These are phyloP conservation scores for Pyronema domesticum DNA, from an alignment of 495 filamentous ascomycete genomes.

Conservation along the genomic window DNA sequence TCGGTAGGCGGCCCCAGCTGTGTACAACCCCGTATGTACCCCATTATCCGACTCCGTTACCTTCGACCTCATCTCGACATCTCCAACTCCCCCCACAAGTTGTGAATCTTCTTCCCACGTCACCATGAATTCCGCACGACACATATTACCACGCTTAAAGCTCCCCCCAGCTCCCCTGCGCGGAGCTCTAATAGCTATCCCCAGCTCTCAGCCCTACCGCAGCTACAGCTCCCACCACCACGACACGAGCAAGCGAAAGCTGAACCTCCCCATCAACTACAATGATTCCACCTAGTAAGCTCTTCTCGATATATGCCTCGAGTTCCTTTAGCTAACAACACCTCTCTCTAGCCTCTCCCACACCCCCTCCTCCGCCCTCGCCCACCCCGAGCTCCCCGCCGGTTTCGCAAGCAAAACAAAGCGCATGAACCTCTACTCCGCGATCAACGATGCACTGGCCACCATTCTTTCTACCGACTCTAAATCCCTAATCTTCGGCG, in stretches of 20 bases:
- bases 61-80: too few species aligned
- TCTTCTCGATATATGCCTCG: background rate
- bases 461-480: constrained; percentile 70
- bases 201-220: too few species aligned
- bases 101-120: too few species aligned
- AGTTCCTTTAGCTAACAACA: background rate
- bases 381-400: constrained; percentile 43
- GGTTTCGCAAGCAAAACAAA: constrained; percentile 52
- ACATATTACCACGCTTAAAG: too few species aligned
- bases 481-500: constrained; percentile 77
- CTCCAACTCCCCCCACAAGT: too few species aligned
- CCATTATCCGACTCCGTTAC: too few species aligned
- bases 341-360: constrained; percentile 41
- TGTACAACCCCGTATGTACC: too few species aligned
- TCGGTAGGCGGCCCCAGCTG: too few species aligned
- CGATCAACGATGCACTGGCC: constrained; percentile 75
- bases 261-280: constrained; percentile 84
- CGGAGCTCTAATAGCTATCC: too few species aligned
- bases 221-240: background rate
- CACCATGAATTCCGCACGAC: too few species aligned
- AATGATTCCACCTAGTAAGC: constrained; percentile 47
- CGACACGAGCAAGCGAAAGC: constrained; percentile 19
- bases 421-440: constrained; percentile 78
- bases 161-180: too few species aligned
- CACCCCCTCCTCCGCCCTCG: constrained; percentile 47